Evolutionary conservation across 2,329 filamentous ascomycete genomes (phyloP), one percentile per base, ranked within the genome.

Genomic region (Fusarium sp.): DNA sequence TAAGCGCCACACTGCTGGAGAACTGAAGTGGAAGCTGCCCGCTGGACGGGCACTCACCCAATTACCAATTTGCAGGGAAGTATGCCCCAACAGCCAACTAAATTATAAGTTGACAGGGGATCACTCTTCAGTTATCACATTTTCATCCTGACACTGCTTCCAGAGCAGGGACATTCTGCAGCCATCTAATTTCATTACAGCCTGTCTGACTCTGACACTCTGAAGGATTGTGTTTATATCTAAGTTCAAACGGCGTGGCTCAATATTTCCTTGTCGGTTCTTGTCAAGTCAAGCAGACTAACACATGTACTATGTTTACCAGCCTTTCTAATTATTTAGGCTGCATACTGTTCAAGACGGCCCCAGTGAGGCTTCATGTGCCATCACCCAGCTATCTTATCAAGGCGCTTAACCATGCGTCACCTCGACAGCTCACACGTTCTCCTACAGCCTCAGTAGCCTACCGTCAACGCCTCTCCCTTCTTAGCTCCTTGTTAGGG

Each of bases 391-490:
- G 38, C 17, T 45, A 44, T 45, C 38, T 34, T 23, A 24, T 24
- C 24, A 44, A 36, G 43, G 36, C 60, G 28, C 43, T 48, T 49
- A 36, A 36, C 28, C 38, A 50, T 53, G 61, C 56, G 46, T 67
- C 49, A 63, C 65, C 26, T 34, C 36, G 32, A 42, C 39, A 50
- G 56, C 52, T 65, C 65, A 50, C 65, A 48, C 34, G 51, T 55
- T 59, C 39, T 47, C 51, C 46, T 45, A 44, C 47, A 50, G 42
- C 45, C 50, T 48, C 30, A 47, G 45, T 40, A 62, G 40, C 23
- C 42, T 56, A 48, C 51, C 62, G 45, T 38, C 65, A 38, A 47
- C 66, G 62, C 66, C 51, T 68, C 65, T 66, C 48, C 65, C 61
- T 68, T 53, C 43, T 46, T 61, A 68, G 65, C 42, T 47, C 43